Conservation (phyloP, 129 eudicot genomes). For the Gnaphalium uliginosum region DNA sequence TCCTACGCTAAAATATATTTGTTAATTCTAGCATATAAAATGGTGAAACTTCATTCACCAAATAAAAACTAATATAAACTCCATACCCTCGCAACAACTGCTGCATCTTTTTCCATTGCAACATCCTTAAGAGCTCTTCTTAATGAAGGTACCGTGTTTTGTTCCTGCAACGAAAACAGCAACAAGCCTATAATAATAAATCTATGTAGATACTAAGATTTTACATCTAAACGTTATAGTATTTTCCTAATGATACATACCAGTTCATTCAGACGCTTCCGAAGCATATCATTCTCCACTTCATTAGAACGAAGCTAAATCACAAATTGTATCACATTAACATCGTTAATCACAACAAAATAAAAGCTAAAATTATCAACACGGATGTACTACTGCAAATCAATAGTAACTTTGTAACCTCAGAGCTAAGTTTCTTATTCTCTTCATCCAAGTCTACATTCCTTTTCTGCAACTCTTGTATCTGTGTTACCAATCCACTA, state of each 20-base stretch:
- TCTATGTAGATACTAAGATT: constrained; percentile 1
- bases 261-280: constrained; percentile 68
- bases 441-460: constrained; percentile 70
- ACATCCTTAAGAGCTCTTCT: constrained; percentile 95
- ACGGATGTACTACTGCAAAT: neutral
- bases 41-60: constrained; percentile 3
- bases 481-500: constrained; percentile 77
- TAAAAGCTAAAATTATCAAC: neutral
- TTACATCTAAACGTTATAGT: neutral
- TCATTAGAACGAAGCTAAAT: constrained; percentile 71
- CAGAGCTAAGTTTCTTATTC: constrained; percentile 53
- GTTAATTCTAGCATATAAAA: neutral
- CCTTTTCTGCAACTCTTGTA: constrained; percentile 70
- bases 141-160: constrained; percentile 77
- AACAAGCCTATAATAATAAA: neutral
- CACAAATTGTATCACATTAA: constrained; percentile 10
- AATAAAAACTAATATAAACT: neutral
- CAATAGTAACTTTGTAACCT: constrained; percentile 42
- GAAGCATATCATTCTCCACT: constrained; percentile 59
- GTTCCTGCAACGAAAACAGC: constrained; percentile 56
- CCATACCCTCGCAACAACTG: constrained; percentile 92
- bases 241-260: constrained; percentile 35
- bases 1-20: constrained; percentile 56
- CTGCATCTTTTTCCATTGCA: constrained; percentile 99
- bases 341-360: constrained; percentile 8